Conservation (phyloP, 176 grass and related monocot genomes). For the Ensete ventricosum region DNA sequence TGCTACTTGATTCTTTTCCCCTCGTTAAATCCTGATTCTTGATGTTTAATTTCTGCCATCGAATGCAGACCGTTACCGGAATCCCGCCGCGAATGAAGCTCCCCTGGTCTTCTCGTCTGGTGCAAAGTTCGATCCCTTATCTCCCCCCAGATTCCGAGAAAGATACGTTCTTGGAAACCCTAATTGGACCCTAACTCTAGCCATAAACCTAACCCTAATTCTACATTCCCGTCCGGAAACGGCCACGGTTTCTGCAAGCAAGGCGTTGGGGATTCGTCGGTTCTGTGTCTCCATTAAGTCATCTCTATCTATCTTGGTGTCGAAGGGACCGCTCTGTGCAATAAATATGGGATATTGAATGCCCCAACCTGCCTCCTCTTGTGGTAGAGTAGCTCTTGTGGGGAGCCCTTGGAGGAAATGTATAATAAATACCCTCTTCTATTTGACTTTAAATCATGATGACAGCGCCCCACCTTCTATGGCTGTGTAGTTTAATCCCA, state of each 20-base stretch:
- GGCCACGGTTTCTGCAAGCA: neutral
- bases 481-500: neutral
- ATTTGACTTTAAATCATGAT: neutral
- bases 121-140: neutral
- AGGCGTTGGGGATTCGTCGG: neutral
- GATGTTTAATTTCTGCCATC: neutral
- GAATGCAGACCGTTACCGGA: neutral
- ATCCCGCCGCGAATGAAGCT: neutral
- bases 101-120: neutral
- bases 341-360: constrained; percentile 5
- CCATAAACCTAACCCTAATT: neutral
- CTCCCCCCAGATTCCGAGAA: neutral
- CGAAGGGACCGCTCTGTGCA: neutral
- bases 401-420: neutral
- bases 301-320: neutral
- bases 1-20: too few relatives aligned
- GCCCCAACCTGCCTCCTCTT: neutral
- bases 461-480: neutral
- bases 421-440: neutral
- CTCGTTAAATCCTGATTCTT: too few relatives aligned
- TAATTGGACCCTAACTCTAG: neutral
- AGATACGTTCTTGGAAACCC: neutral
- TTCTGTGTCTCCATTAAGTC: neutral
- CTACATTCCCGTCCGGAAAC: neutral
- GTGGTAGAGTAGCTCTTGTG: neutral